A percentile compares a stretch with the other conserved stretches of the same genome.
phyloP scores from a whole-genome alignment of 106 monocot species.

The Dioscorea dumetorum region DNA sequence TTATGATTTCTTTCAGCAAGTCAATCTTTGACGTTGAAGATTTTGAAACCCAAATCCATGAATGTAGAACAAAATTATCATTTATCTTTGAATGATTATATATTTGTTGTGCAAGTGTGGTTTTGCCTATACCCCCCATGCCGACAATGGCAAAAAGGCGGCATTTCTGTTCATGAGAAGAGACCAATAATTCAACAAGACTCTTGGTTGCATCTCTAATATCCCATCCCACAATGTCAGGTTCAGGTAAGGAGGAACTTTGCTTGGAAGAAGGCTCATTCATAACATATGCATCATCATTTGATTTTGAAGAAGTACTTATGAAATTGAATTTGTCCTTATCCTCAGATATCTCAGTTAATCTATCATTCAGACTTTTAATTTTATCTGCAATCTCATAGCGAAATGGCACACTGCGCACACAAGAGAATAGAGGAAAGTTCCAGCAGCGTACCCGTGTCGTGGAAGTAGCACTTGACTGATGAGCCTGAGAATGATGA shows the following conservation, averaged over 20 bases:
- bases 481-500: background rate
- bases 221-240: background rate
- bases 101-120: slow-evolving; percentile 3
- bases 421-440: background rate
- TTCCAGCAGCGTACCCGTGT: too few species aligned
- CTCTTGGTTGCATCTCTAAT: background rate
- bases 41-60: slow-evolving; percentile 5
- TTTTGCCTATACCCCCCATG: slow-evolving; percentile 9
- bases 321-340: background rate
- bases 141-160: slow-evolving; percentile 2
- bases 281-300: background rate
- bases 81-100: background rate
- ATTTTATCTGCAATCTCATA: background rate
- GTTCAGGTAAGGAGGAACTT: background rate
- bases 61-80: background rate
- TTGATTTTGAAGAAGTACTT: background rate
- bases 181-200: background rate
- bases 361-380: background rate
- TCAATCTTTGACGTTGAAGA: background rate
- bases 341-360: background rate
- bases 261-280: background rate
- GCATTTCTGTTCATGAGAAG: background rate
- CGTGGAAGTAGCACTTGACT: background rate
- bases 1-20: background rate
- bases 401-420: background rate